Conservation (phyloP, 805 yeast genomes). For the Suhomyces vadensis region DNA sequence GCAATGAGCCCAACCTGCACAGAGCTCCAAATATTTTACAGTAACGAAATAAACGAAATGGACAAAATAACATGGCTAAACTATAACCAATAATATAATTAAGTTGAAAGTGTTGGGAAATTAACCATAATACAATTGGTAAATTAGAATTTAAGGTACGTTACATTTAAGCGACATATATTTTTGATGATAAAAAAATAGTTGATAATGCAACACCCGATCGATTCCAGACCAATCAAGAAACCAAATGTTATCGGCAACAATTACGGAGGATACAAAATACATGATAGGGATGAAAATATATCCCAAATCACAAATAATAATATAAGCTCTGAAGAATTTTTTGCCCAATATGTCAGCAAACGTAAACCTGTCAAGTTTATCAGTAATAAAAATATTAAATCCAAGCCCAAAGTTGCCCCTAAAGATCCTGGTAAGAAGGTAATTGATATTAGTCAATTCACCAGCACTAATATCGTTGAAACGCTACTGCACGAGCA, state of each 20-base stretch:
- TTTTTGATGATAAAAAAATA: too few relatives aligned
- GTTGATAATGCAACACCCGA: neutral
- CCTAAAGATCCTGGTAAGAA: neutral
- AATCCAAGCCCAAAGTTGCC: neutral
- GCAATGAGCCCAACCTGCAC: too few relatives aligned
- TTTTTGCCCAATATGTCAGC: conserved; percentile 41
- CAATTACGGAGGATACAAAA: neutral
- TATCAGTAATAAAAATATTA: neutral
- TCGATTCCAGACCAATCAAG: neutral
- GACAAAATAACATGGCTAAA: too few relatives aligned
- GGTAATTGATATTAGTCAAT: conserved; percentile 6
- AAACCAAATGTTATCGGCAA: neutral
- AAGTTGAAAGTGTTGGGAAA: too few relatives aligned
- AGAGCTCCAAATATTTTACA: too few relatives aligned
- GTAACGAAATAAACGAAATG: too few relatives aligned
- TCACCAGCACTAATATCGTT: conserved; percentile 24
- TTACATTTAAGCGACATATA: too few relatives aligned
- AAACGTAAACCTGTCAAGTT: conserved; percentile 54
- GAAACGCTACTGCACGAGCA: conserved; percentile 37
- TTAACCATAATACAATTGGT: too few relatives aligned
- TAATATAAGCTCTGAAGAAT: conserved; percentile 15
- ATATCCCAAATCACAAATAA: neutral
- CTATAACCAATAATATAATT: too few relatives aligned
- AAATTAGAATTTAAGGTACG: too few relatives aligned
- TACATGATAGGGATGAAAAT: neutral